Evolutionary conservation across 2,329 filamentous ascomycete species (phyloP).

Genomic region (Diaporthe nobilis): DNA sequence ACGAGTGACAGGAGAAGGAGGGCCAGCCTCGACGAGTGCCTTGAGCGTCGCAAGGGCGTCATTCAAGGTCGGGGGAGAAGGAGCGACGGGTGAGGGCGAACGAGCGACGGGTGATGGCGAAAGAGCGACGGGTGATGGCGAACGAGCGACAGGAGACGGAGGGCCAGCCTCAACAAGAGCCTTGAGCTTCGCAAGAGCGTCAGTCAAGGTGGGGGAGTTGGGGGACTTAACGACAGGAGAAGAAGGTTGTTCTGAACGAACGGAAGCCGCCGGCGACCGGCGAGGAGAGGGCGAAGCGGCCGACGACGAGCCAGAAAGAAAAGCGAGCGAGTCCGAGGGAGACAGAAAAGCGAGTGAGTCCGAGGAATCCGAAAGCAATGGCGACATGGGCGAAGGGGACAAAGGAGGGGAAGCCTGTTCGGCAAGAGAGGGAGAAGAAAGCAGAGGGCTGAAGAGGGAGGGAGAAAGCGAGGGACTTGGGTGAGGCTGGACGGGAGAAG

Average conservation of each 20-base stretch:
- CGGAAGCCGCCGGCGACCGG: neutral
- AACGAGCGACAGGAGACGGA: neutral
- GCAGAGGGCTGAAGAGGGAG: constrained; percentile 20
- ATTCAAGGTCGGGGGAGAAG: neutral
- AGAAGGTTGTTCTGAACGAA: neutral
- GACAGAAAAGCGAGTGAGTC: too few relatives aligned
- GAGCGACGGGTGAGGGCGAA: neutral
- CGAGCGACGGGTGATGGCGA: neutral
- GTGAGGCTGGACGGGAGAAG: neutral
- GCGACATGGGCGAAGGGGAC: neutral
- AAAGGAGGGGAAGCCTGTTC: neutral
- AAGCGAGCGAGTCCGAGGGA: neutral
- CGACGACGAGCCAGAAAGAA: constrained; percentile 1
- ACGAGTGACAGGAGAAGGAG: constrained; percentile 5
- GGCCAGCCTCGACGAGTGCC: neutral
- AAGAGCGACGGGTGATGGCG: neutral
- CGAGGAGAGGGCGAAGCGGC: neutral
- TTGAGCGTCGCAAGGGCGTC: constrained; percentile 16
- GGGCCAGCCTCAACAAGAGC: neutral
- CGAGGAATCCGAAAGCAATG: neutral
- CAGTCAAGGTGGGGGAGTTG: neutral
- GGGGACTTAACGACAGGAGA: neutral
- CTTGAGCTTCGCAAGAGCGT: constrained; percentile 23
- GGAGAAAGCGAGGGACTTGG: neutral
- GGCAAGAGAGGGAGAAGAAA: neutral